These are phyloP conservation scores for Albatrellus ellisii DNA, from an alignment of 768 basidiomycete genomes.

Conservation along the genomic window DNA sequence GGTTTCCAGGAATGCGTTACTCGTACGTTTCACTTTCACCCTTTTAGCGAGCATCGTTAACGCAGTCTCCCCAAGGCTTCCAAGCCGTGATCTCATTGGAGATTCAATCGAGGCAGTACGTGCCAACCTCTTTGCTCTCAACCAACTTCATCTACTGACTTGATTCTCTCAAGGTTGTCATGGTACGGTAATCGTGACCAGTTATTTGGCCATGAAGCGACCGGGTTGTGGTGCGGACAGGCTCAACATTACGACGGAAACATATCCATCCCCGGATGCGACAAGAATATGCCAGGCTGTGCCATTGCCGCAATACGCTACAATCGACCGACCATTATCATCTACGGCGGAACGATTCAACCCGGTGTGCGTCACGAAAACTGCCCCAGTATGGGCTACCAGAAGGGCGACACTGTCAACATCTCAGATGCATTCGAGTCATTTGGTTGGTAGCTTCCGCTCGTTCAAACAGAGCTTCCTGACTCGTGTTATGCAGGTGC, in stretches of 20 bases:
- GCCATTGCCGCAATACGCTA: constrained; percentile 78
- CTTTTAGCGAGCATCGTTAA: not conserved
- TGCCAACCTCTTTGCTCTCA: not conserved
- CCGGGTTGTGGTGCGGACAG: constrained; percentile 21
- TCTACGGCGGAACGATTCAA: constrained; percentile 79
- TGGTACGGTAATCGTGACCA: constrained; percentile 23
- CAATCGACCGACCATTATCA: constrained; percentile 78
- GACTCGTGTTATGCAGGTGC: constrained; percentile 36
- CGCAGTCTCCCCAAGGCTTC: constrained; percentile 34
- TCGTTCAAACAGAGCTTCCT: not conserved
- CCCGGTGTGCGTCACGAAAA: constrained; percentile 65
- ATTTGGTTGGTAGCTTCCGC: constrained; percentile 36
- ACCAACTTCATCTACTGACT: not conserved
- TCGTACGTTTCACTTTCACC: constrained; percentile 36
- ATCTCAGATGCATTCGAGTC: constrained; percentile 81
- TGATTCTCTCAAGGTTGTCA: constrained; percentile 33
- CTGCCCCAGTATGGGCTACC: constrained; percentile 65
- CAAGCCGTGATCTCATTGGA: constrained; percentile 81
- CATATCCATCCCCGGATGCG: constrained; percentile 78
- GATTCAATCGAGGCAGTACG: constrained; percentile 77
- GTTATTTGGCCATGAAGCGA: no score
- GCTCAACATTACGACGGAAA: constrained; percentile 86
- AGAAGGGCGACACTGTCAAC: constrained; percentile 74
- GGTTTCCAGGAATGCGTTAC: constrained; percentile 65
- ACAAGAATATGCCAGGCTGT: constrained; percentile 90